Base-by-base conservation (phyloP, 2,329 filamentous ascomycete genomes). In the Colletotrichum liaoningense region DNA sequence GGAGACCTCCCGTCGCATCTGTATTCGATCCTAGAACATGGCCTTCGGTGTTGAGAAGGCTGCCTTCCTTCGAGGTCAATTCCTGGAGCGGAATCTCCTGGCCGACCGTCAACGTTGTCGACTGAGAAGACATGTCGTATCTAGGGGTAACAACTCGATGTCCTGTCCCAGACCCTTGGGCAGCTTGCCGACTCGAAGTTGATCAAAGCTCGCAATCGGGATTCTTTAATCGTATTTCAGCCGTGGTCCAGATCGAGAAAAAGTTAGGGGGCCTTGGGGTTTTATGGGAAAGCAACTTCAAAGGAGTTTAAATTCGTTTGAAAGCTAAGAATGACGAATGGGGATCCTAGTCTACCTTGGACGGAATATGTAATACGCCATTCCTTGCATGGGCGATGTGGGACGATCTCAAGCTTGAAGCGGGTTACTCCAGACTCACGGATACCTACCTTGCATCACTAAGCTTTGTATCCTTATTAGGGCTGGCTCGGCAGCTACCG, bases 1-100 rank as follows among this genome's bases (percentile, higher is more conserved):
- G 72, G n/a, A 74, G 67, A 12, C 71, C 67, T 6, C 67, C 71
- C 6, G 56, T 71, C 60, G n/a, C 19, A 7, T 66, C 71, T 1
- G 63, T 57, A 3, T 52, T 26, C 4, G 67, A 70, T 26, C 71
- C 71, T 19, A 49, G n/a, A 9, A 49, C 16, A 22, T 49, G 42
- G 4, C 42, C 42, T 11, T 49, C 42, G 19, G 19, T 49, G n/a
- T 22, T 49, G 5, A 49, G 19, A 11, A 49, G 42, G 42, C 19
- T 49, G 42, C 19, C 42, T 49, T 49, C 38, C n/a, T 49, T 49
- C 8, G 19, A 49, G 42, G 42, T 49, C 19, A 8, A 49, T 11
- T 49, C 42, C 42, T 49, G 42, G 42, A 49, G 16, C 19, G 19
- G 42, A 22, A 9, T 5, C 8, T 9, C 19, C 19, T 49, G 42